Evolutionary conservation across 805 yeast species (phyloP), one percentile per base, ranked within the genome.

Genomic region (Ogataea zsoltii): DNA sequence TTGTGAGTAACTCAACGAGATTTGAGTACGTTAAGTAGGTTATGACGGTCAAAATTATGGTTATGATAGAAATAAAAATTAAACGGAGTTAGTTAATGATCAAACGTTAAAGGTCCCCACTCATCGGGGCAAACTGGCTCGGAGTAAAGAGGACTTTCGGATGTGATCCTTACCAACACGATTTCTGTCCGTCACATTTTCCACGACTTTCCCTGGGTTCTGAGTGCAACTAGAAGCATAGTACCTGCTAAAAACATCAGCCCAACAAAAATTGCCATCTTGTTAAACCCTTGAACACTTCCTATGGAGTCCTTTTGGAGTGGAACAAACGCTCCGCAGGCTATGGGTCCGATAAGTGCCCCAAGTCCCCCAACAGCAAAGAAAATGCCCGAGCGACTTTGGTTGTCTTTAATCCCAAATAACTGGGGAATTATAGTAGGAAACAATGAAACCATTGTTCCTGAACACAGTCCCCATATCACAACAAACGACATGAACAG

Each of bases 401-500:
- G 12, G 71, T 66, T 48, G 33, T 67, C 65, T n/a, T 64, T 45
- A 32, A 60, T 46, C 3, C 67, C 66, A 49, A 63, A 67, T 17
- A 69, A 40, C 32, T 69, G 73, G 0, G 66, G 66, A 6, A 69
- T 45, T 11, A 61, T 33, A 0, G 71, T 44, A 10, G 74, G 72
- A 32, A 56, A 56, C 25, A 69, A 42, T 1, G 72, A 66, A 14
- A 68, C 62, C 16, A 61, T 61, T 13, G 56, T 57, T 3, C 71
- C 74, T 0, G 71, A 63, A 6, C 65, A 54, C 16, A 58, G 51
- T 14, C 71, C 72, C 68, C 69, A 67, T 21, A 62, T 26, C 2
- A 68, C 55, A 5, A 58, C 57, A 48, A 61, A 66, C 14, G 62
- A 50, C 56, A 76, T 56, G 55, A 78, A 67, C 32, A 74, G 61